Percentiles rank a stretch among this genome's conserved stretches.
These are phyloP conservation scores for Coemansia javaensis DNA, from an alignment of 192 early-diverging fungal species.

Conservation along the genomic window DNA sequence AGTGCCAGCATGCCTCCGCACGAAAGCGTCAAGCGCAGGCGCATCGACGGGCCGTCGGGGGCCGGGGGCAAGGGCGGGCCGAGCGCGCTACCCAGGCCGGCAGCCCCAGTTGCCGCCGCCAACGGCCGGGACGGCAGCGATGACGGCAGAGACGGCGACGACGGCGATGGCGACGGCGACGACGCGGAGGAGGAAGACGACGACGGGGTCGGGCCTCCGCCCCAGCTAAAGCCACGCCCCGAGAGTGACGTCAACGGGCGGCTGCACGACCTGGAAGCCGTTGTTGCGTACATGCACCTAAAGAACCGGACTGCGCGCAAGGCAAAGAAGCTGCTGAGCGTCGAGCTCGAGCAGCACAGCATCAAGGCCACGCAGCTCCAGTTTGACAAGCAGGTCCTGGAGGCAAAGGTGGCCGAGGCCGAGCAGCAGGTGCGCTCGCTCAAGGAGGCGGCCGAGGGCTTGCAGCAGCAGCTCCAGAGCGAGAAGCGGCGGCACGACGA, in stretches of 20 bases:
- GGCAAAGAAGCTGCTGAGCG: conserved; percentile 51
- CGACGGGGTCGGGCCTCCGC: conserved; percentile 25
- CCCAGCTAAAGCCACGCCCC: conserved; percentile 13
- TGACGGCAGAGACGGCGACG: conserved; percentile 6
- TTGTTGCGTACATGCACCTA: conserved; percentile 46
- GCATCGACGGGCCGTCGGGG: conserved; percentile 6
- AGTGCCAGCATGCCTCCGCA: conserved; percentile 12
- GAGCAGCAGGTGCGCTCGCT: conserved; percentile 19
- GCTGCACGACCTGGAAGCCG: conserved; percentile 70
- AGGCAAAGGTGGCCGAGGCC: conserved; percentile 24
- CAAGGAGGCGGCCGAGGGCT: conserved; percentile 7
- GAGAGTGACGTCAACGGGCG: conserved; percentile 58
- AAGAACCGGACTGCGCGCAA: conserved; percentile 48
- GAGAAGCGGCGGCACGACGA: conserved; percentile 21
- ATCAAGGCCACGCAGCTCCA: conserved; percentile 39
- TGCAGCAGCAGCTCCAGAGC: conserved; percentile 8
- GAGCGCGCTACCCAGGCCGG: background rate
- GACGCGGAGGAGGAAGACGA: conserved; percentile 20
- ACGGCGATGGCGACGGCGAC: conserved; percentile 6
- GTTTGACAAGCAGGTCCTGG: conserved; percentile 29
- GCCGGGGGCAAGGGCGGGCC: background rate
- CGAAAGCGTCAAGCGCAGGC: conserved; percentile 23
- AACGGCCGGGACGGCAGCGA: background rate
- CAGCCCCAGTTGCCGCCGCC: background rate
- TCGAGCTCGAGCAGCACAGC: conserved; percentile 51